Evolutionary conservation across 106 monocot genomes (phyloP).

Genomic region (Cymbidium sinense): DNA sequence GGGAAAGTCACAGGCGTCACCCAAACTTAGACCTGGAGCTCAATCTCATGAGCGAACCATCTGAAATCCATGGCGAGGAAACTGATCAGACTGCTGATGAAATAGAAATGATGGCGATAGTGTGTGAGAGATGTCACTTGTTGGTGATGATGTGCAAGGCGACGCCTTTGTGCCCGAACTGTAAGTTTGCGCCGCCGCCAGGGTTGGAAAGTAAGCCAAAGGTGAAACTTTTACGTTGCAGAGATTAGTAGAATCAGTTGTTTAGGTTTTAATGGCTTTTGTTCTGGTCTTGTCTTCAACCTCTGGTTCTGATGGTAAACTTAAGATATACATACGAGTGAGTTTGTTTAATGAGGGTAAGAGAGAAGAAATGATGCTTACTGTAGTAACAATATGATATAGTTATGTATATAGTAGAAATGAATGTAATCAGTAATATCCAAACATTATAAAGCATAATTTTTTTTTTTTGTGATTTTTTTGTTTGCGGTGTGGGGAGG

Average conservation of each 20-base stretch:
- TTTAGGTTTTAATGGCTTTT: too few species aligned
- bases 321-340: neutral
- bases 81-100: neutral
- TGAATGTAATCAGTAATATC: neutral
- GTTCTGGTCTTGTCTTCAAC: too few species aligned
- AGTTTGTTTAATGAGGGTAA: too few species aligned
- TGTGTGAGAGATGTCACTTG: constrained; percentile 58
- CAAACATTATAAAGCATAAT: too few species aligned
- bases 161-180: constrained; percentile 65
- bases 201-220: neutral
- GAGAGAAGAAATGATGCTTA: too few species aligned
- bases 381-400: too few species aligned
- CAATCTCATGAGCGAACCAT: constrained; percentile 17
- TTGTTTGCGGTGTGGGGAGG: too few species aligned
- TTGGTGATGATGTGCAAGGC: constrained; percentile 62
- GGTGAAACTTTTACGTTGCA: neutral
- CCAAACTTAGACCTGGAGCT: constrained; percentile 53
- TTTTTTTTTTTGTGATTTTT: too few species aligned
- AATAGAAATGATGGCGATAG: constrained; percentile 58
- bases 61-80: neutral
- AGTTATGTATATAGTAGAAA: neutral
- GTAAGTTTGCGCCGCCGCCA: constrained; percentile 35
- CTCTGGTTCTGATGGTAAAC: neutral
- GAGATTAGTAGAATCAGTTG: neutral
- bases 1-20: neutral